Conservation (phyloP, 768 basidiomycete species). For the Paxillus ammoniavirescens region DNA sequence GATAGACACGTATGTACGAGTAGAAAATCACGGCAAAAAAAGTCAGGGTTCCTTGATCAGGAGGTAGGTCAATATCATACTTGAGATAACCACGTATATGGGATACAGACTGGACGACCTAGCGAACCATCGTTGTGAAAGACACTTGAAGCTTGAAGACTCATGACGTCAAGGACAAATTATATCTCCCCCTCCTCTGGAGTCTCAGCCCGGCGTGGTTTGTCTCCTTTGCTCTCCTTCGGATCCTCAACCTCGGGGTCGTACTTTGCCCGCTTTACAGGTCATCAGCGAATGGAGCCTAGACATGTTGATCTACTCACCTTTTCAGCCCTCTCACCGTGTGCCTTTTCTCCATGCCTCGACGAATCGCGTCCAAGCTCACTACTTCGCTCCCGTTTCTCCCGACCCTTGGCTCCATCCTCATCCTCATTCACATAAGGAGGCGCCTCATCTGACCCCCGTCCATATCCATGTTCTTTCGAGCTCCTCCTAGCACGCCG, state of each 20-base stretch:
- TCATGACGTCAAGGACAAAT: slow-evolving; percentile 11
- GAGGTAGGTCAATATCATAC: neutral
- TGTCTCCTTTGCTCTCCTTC: slow-evolving; percentile 40
- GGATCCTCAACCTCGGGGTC: slow-evolving; percentile 46
- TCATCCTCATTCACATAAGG: slow-evolving; percentile 42
- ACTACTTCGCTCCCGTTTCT: slow-evolving; percentile 50
- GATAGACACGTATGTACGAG: no score
- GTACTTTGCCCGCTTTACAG: slow-evolving; percentile 50
- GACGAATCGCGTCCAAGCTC: slow-evolving; percentile 32
- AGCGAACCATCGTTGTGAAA: neutral
- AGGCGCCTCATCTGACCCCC: slow-evolving; percentile 51
- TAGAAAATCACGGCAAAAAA: neutral
- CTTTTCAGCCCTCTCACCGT: slow-evolving; percentile 65
- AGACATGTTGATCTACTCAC: slow-evolving; percentile 33
- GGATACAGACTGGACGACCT: neutral
- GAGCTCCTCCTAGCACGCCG: slow-evolving; percentile 41
- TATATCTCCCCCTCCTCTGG: slow-evolving; percentile 90
- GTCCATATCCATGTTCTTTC: slow-evolving; percentile 37
- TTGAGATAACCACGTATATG: neutral
- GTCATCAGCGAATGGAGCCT: slow-evolving; percentile 9
- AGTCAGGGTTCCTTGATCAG: neutral
- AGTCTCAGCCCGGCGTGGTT: slow-evolving; percentile 59
- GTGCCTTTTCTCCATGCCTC: slow-evolving; percentile 44
- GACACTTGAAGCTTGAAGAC: no score
- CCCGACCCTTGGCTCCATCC: slow-evolving; percentile 24